Percentiles rank a stretch among this genome's conserved stretches.
Evolutionary conservation across 352 stramenopile species (phyloP).

Genomic region (Elongisporangium undulatum): DNA sequence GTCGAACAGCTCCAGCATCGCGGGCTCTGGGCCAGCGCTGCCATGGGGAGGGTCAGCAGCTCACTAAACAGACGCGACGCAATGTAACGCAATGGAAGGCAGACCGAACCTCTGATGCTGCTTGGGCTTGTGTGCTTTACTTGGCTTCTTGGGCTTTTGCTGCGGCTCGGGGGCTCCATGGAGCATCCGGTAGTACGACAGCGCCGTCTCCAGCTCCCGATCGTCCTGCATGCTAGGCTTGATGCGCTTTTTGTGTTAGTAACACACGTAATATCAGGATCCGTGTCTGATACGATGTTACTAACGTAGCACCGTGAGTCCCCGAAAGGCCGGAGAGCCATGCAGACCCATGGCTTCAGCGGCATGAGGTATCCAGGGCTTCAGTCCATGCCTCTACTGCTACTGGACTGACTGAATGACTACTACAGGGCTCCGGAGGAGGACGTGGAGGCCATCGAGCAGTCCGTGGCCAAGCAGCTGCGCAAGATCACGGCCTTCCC

Average conservation of each 20-base stretch:
- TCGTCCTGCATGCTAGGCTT: background rate
- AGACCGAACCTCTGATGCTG: conserved; percentile 4
- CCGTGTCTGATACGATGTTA: background rate
- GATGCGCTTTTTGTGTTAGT: background rate
- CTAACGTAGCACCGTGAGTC: background rate
- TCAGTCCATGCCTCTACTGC: background rate
- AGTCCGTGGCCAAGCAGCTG: conserved; percentile 20
- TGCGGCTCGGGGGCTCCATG: conserved; percentile 3
- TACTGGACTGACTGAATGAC: background rate
- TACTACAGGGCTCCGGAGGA: conserved; percentile 11
- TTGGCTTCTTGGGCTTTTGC: background rate
- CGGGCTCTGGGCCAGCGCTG: conserved; percentile 3
- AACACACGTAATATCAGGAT: background rate
- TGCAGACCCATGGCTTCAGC: conserved; percentile 17
- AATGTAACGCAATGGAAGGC: background rate
- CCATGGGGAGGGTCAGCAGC: background rate
- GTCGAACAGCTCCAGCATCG: conserved; percentile 48
- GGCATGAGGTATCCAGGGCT: conserved; percentile 18
- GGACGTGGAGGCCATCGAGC: conserved; percentile 23
- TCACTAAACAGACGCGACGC: background rate
- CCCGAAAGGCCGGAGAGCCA: background rate
- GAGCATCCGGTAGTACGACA: conserved; percentile 18
- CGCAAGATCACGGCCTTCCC: conserved; percentile 7
- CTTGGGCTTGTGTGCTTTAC: conserved; percentile 12
- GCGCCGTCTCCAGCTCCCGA: conserved; percentile 17